These are phyloP conservation scores for Entomortierella parvispora DNA, from an alignment of 192 early-diverging fungal genomes.

Conservation along the genomic window DNA sequence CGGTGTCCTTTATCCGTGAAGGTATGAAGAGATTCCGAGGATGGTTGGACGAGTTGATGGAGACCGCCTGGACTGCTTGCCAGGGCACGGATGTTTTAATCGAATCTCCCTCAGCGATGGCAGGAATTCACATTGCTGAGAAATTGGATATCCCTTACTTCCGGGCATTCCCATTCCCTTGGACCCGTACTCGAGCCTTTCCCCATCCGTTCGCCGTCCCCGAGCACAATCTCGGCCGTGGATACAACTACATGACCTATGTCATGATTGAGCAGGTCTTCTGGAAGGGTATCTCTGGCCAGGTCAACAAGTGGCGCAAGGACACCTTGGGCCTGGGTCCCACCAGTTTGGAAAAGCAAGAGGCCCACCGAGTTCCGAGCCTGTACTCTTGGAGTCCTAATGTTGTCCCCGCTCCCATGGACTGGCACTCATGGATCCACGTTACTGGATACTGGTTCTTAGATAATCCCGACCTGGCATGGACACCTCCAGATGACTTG, in stretches of 20 bases:
- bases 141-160: constrained; percentile 69
- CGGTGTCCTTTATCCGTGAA: constrained; percentile 68
- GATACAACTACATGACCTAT: constrained; percentile 75
- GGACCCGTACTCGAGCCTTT: constrained; percentile 77
- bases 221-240: constrained; percentile 54
- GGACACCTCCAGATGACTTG: constrained; percentile 64
- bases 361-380: constrained; percentile 65
- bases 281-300: constrained; percentile 67
- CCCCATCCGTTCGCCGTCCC: constrained; percentile 77
- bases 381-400: constrained; percentile 72
- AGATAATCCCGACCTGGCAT: constrained; percentile 70
- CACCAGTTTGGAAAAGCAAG: constrained; percentile 62
- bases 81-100: constrained; percentile 75
- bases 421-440: constrained; percentile 78
- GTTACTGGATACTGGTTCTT: constrained; percentile 81
- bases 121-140: constrained; percentile 78
- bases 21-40: constrained; percentile 67
- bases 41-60: constrained; percentile 72
- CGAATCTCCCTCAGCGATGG: constrained; percentile 73
- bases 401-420: constrained; percentile 67
- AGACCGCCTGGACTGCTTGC: constrained; percentile 64
- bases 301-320: constrained; percentile 68
- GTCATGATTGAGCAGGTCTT: constrained; percentile 75
- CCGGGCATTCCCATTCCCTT: constrained; percentile 77
- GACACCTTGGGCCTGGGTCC: constrained; percentile 55